phyloP scores from a whole-genome alignment of 2,329 filamentous ascomycete species.

The Nothopassalora personata region DNA sequence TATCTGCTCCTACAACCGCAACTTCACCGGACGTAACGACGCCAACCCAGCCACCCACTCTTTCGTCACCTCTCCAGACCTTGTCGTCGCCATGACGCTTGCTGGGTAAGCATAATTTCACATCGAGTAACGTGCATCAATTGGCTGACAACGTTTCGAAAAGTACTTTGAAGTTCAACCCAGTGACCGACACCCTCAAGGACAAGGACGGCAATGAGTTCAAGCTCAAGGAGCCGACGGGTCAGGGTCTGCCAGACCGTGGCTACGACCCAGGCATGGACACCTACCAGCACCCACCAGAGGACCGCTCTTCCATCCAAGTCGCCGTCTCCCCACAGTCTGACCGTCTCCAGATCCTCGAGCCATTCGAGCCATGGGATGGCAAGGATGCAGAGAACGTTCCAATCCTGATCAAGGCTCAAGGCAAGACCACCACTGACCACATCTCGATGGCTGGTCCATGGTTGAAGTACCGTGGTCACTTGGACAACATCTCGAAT shows the following conservation, averaged over 20 bases:
- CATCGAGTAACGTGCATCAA: too few species aligned
- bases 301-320: conserved; percentile 64
- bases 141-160: too few species aligned
- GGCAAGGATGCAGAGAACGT: conserved; percentile 72
- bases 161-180: conserved; percentile 83
- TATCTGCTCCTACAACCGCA: conserved; percentile 98
- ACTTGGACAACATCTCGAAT: conserved; percentile 99
- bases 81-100: conserved; percentile 80
- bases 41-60: conserved; percentile 92
- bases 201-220: conserved; percentile 97
- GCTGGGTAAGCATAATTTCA: conserved; percentile 44
- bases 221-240: conserved; percentile 72
- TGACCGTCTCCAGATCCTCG: conserved; percentile 88
- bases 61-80: conserved; percentile 85
- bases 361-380: conserved; percentile 82
- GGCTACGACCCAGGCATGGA: conserved; percentile 69
- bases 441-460: conserved; percentile 65
- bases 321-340: conserved; percentile 84
- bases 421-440: conserved; percentile 60
- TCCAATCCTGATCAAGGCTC: conserved; percentile 91
- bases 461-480: conserved; percentile 98
- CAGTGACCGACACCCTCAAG: conserved; percentile 82
- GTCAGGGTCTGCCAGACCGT: conserved; percentile 68
- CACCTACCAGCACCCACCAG: conserved; percentile 82
- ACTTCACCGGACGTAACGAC: conserved; percentile 98